These are phyloP conservation scores for Boletus speciosus DNA, from an alignment of 768 basidiomycete genomes.

Conservation along the genomic window DNA sequence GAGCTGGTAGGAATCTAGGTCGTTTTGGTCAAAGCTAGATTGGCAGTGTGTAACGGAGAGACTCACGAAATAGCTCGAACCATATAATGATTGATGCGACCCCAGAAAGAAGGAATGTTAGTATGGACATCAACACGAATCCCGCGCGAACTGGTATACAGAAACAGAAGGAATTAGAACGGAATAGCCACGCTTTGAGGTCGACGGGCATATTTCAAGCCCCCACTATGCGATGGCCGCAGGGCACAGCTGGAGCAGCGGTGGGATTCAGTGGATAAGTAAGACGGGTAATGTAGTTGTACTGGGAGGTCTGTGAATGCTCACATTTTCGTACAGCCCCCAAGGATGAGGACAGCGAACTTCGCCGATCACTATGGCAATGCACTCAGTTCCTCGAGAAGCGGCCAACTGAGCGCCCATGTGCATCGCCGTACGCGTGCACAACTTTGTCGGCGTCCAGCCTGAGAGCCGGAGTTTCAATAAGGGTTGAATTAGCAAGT, in stretches of 20 bases:
- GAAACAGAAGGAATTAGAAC: slow-evolving; percentile 55
- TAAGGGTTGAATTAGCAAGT: background rate
- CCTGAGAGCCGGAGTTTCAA: slow-evolving; percentile 23
- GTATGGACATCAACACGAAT: slow-evolving; percentile 50
- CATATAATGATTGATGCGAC: slow-evolving; percentile 52
- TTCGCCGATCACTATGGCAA: slow-evolving; percentile 12
- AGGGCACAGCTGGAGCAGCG: background rate
- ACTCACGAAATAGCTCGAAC: slow-evolving; percentile 61
- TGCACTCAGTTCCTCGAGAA: background rate
- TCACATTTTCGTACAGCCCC: slow-evolving; percentile 5
- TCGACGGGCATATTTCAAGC: slow-evolving; percentile 38
- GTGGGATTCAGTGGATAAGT: background rate
- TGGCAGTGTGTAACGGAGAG: background rate
- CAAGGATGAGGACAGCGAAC: background rate
- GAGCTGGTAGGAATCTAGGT: slow-evolving; percentile 33
- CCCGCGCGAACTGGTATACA: slow-evolving; percentile 63
- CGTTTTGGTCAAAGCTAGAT: background rate
- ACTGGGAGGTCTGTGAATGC: background rate
- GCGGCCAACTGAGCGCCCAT: background rate
- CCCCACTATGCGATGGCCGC: background rate
- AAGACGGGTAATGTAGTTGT: background rate
- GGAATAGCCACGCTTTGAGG: slow-evolving; percentile 44
- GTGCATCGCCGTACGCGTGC: background rate
- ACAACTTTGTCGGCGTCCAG: background rate
- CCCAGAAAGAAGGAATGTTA: slow-evolving; percentile 54